These are phyloP conservation scores for Ogataea siamensis DNA, from an alignment of 805 yeast genomes.

Conservation along the genomic window DNA sequence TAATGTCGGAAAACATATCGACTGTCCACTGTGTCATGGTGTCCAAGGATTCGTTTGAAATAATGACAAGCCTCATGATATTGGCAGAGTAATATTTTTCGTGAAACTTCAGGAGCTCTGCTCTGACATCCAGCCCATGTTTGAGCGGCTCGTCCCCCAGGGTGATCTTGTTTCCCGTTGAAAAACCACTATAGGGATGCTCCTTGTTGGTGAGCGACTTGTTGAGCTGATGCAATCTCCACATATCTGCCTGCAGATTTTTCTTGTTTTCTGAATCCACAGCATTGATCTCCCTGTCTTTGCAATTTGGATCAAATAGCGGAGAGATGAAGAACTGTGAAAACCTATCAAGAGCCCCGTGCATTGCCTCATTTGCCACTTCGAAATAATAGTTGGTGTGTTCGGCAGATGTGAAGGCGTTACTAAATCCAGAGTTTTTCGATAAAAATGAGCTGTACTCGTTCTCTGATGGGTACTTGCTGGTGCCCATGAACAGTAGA, in stretches of 20 bases:
- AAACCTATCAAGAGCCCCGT: constrained; percentile 89
- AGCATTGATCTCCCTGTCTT: constrained; percentile 89
- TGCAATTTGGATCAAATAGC: constrained; percentile 66
- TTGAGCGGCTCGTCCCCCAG: constrained; percentile 62
- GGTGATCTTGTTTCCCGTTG: constrained; percentile 85
- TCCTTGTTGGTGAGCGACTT: constrained; percentile 65
- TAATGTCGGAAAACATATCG: constrained; percentile 61
- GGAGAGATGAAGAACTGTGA: constrained; percentile 91
- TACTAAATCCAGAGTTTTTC: constrained; percentile 83
- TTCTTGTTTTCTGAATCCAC: constrained; percentile 96
- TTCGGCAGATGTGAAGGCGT: constrained; percentile 87
- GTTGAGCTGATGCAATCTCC: constrained; percentile 87
- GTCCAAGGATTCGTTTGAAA: constrained; percentile 79
- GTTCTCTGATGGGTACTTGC: constrained; percentile 71
- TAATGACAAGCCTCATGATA: constrained; percentile 79
- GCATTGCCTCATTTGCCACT: constrained; percentile 67
- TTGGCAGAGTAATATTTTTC: constrained; percentile 74
- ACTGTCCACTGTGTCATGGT: constrained; percentile 69
- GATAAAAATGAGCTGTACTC: constrained; percentile 73
- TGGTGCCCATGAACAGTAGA: constrained; percentile 75
- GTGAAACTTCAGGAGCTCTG: constrained; percentile 76
- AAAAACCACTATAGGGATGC: constrained; percentile 85
- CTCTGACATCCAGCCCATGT: constrained; percentile 71
- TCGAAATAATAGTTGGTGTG: constrained; percentile 93
- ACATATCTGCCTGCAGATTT: constrained; percentile 81